Percentiles rank a stretch among this genome's conserved stretches.
Evolutionary conservation across 345 rosid species (phyloP).

Genomic region (Citrus cavaleriei): DNA sequence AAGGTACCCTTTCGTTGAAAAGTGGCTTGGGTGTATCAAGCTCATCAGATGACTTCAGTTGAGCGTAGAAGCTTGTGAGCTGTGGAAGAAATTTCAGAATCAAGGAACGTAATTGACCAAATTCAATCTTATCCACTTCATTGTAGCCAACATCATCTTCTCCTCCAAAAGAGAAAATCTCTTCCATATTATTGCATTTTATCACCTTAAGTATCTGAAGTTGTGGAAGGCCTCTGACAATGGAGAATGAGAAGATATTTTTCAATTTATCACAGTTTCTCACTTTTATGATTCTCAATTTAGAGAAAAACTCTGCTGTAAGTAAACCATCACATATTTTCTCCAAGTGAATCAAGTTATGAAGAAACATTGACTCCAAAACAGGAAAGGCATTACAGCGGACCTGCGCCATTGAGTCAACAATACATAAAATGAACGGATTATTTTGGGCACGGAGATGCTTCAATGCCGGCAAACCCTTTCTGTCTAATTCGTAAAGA

Average conservation of each 20-base stretch:
- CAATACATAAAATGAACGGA: background rate
- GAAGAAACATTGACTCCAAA: slow-evolving; percentile 17
- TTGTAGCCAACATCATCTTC: background rate
- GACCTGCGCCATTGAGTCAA: background rate
- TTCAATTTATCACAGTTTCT: background rate
- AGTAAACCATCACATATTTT: background rate
- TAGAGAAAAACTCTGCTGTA: background rate
- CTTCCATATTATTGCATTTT: slow-evolving; percentile 1
- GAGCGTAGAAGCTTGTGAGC: background rate
- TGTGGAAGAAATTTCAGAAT: background rate
- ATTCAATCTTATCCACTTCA: background rate
- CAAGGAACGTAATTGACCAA: background rate
- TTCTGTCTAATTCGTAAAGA: background rate
- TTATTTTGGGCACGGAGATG: background rate
- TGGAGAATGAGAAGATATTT: slow-evolving; percentile 5
- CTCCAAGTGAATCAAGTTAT: slow-evolving; percentile 8
- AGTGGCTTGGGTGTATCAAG: background rate
- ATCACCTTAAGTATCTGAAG: slow-evolving; percentile 5
- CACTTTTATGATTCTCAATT: slow-evolving; percentile 12
- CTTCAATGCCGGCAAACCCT: background rate
- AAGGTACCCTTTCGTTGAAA: background rate
- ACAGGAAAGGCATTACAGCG: background rate
- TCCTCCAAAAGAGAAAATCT: background rate
- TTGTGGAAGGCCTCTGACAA: background rate
- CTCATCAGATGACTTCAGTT: background rate